Evolutionary conservation across 73 alveolate genomes (phyloP).

Genomic region (Paramecium primaurelia): DNA sequence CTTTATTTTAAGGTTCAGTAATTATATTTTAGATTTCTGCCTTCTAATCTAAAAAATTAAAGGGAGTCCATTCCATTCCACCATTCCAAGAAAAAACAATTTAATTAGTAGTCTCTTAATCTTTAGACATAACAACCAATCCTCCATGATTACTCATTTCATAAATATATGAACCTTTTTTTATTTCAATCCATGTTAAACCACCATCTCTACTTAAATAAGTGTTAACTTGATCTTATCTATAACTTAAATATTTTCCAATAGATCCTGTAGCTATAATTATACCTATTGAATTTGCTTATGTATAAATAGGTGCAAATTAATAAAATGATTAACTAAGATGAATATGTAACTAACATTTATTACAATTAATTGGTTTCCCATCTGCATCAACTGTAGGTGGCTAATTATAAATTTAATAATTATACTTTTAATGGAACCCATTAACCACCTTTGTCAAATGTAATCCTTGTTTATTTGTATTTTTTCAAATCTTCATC

Average conservation of each 20-base stretch:
- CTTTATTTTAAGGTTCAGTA: conserved; percentile 80
- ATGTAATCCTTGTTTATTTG: conserved; percentile 82
- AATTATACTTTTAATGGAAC: conserved; percentile 50
- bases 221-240: conserved; percentile 78
- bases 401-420: not conserved
- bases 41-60: conserved; percentile 63
- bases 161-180: conserved; percentile 82
- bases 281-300: conserved; percentile 77
- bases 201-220: conserved; percentile 96
- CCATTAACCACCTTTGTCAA: conserved; percentile 96
- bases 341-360: conserved; percentile 84
- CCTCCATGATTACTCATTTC: conserved; percentile 98
- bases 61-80: conserved; percentile 71
- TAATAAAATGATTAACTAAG: conserved; percentile 66
- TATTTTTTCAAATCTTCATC: conserved; percentile 52
- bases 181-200: conserved; percentile 83
- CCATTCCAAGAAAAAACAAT: conserved; percentile 78
- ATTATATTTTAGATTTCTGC: conserved; percentile 77
- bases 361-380: conserved; percentile 64
- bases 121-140: conserved; percentile 88
- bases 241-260: conserved; percentile 76
- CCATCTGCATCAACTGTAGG: conserved; percentile 75
- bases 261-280: conserved; percentile 87
- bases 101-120: conserved; percentile 74
- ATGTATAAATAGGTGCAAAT: conserved; percentile 78